phyloP scores from a whole-genome alignment of 2,329 filamentous ascomycete species.

The Sclerotinia glacialis region DNA sequence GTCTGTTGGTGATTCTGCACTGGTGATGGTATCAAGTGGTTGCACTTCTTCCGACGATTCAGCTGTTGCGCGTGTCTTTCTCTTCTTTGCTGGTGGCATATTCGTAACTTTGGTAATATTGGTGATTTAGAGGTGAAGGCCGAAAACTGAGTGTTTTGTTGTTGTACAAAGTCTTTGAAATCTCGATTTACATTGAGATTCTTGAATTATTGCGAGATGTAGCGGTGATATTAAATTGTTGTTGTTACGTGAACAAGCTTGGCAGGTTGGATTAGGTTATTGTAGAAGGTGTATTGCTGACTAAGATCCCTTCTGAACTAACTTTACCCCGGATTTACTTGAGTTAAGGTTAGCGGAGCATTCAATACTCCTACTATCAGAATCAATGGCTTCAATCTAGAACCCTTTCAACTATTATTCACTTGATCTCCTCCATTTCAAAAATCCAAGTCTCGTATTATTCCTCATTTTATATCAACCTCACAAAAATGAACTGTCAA shows the following conservation, averaged over 20 bases:
- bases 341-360: background rate
- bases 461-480: background rate
- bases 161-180: background rate
- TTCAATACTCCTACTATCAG: background rate
- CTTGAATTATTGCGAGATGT: background rate
- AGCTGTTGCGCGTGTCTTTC: conserved; percentile 42
- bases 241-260: background rate
- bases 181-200: too few species aligned
- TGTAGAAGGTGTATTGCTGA: background rate
- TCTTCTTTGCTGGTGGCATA: conserved; percentile 48
- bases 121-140: background rate
- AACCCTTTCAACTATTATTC: background rate
- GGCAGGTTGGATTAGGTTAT: background rate
- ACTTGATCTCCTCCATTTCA: background rate
- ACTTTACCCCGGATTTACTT: conserved; percentile 16
- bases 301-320: background rate
- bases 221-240: background rate
- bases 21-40: conserved; percentile 7
- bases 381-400: background rate
- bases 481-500: conserved; percentile 22
- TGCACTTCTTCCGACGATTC: conserved; percentile 25
- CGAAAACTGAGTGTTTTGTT: conserved; percentile 15
- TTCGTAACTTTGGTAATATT: conserved; percentile 10
- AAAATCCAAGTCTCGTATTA: background rate
- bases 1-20: conserved; percentile 20